phyloP scores from a whole-genome alignment of 805 yeast genomes.

The Kurtzmaniella fragi region DNA sequence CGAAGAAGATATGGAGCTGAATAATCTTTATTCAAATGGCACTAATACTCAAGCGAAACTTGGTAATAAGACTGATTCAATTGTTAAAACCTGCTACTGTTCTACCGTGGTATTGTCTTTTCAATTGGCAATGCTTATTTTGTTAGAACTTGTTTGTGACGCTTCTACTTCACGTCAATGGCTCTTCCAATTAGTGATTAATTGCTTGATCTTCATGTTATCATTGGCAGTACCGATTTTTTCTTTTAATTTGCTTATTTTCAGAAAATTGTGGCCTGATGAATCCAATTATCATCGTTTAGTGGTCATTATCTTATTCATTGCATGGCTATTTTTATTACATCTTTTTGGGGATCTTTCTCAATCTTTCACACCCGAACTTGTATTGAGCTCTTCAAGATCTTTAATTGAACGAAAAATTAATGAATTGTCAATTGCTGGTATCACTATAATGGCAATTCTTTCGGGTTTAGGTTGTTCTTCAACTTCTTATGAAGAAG shows the following conservation, averaged over 20 bases:
- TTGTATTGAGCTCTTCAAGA: conserved; percentile 9
- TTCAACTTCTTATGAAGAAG: conserved; percentile 36
- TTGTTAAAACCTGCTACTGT: conserved; percentile 4
- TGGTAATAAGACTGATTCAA: no score
- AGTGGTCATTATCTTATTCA: conserved; percentile 7
- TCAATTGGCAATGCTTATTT: conserved; percentile 27
- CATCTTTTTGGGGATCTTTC: conserved; percentile 30
- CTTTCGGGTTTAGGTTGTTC: conserved; percentile 50
- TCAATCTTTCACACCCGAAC: conserved; percentile 16
- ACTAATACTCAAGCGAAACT: no score
- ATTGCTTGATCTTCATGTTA: conserved; percentile 32
- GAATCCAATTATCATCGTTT: no score
- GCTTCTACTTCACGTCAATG: conserved; percentile 12
- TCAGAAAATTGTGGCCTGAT: neutral
- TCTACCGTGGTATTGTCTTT: conserved; percentile 24
- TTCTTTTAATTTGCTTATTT: conserved; percentile 23
- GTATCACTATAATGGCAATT: conserved; percentile 45
- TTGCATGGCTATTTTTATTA: conserved; percentile 29
- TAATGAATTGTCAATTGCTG: conserved; percentile 43
- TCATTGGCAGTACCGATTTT: conserved; percentile 42
- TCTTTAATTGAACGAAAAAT: conserved; percentile 38
- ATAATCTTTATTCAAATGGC: no score
- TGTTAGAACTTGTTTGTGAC: conserved; percentile 26
- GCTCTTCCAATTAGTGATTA: conserved; percentile 36
- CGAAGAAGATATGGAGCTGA: no score